A percentile compares a stretch with the other conserved stretches of the same genome.
These are phyloP conservation scores for Cicer pinnatifidum DNA, from an alignment of 306 rosid species.

Conservation along the genomic window DNA sequence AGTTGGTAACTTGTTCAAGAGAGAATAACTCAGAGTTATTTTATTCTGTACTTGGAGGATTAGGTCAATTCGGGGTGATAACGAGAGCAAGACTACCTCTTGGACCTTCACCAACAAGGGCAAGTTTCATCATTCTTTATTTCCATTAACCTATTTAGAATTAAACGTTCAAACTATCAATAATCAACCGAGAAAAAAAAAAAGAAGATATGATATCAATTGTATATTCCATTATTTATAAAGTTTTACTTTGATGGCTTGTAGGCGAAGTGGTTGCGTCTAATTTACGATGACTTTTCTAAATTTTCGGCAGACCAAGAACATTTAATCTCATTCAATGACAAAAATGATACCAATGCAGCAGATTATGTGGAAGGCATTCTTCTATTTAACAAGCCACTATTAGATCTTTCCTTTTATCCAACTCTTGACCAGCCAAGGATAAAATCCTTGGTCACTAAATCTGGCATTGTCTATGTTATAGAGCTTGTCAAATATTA, in stretches of 20 bases:
- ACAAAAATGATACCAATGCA: constrained; percentile 17
- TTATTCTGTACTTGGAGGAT: constrained; percentile 75
- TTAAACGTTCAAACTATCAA: too few relatives aligned
- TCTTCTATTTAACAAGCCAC: constrained; percentile 54
- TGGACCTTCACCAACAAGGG: constrained; percentile 59
- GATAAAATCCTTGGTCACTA: constrained; percentile 52
- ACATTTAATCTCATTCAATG: constrained; percentile 47
- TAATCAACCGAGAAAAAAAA: too few relatives aligned
- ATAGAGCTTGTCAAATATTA: constrained; percentile 63
- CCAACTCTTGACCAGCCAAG: constrained; percentile 53
- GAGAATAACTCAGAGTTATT: constrained; percentile 50
- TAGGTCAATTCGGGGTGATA: constrained; percentile 84
- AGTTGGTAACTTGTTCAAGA: constrained; percentile 61
- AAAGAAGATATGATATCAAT: too few relatives aligned
- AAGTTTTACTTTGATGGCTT: not conserved
- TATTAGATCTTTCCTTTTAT: constrained; percentile 64
- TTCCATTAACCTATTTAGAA: too few relatives aligned
- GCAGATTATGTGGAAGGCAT: constrained; percentile 65
- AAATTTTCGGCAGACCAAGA: constrained; percentile 69
- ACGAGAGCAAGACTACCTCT: constrained; percentile 80
- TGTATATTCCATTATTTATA: too few relatives aligned
- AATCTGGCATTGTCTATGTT: constrained; percentile 58
- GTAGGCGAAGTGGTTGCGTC: constrained; percentile 68
- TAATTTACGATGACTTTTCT: constrained; percentile 64
- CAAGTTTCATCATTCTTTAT: constrained; percentile 7